Conservation (phyloP, 2,329 filamentous ascomycete genomes). For the Trichoderma asperellum region DNA sequence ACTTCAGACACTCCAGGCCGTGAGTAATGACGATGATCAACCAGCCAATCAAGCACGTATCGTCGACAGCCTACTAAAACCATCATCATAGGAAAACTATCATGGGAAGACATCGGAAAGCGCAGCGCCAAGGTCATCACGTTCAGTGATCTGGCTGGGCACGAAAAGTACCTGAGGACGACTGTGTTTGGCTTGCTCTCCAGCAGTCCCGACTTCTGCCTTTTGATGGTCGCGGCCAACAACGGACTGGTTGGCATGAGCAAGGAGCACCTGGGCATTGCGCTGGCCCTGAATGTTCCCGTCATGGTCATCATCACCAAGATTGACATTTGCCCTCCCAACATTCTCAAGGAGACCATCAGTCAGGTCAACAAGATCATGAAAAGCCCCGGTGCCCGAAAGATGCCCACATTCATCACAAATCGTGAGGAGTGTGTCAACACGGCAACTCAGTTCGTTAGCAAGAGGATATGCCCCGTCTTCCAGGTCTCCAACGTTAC, state of each 20-base stretch:
- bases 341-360: conserved; percentile 92
- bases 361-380: conserved; percentile 90
- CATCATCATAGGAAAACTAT: conserved; percentile 60
- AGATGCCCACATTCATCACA: conserved; percentile 96
- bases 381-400: conserved; percentile 89
- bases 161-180: conserved; percentile 92
- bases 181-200: conserved; percentile 95
- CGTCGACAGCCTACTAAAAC: background rate
- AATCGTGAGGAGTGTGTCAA: conserved; percentile 89
- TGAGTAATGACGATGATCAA: conserved; percentile 47
- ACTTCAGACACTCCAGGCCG: conserved; percentile 81
- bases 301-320: conserved; percentile 98
- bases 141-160: conserved; percentile 93
- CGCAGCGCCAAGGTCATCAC: conserved; percentile 95
- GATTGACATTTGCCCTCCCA: conserved; percentile 95
- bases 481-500: conserved; percentile 99
- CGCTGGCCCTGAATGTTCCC: conserved; percentile 90
- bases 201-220: conserved; percentile 94
- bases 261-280: conserved; percentile 95
- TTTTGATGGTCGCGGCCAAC: conserved; percentile 98
- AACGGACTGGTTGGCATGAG: conserved; percentile 98
- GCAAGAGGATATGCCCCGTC: conserved; percentile 91
- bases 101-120: conserved; percentile 97
- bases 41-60: background rate
- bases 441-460: conserved; percentile 94